phyloP scores from a whole-genome alignment of 495 filamentous ascomycete species.

The Haplographium delicatum region DNA sequence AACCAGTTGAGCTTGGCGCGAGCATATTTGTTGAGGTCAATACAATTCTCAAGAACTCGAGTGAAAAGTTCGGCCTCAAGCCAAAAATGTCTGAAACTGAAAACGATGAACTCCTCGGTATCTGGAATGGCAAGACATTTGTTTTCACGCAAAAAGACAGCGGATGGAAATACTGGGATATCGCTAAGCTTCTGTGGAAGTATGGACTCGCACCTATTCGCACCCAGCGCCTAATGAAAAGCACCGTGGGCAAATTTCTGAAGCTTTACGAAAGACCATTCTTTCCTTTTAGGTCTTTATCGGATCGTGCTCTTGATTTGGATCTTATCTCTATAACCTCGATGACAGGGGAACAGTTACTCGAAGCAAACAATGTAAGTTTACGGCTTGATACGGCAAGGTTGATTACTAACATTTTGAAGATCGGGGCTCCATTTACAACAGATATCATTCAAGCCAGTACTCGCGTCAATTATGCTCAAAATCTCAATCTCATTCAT shows the following conservation, averaged over 20 bases:
- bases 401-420: neutral
- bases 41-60: slow-evolving; percentile 69
- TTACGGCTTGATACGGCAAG: neutral
- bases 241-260: slow-evolving; percentile 66
- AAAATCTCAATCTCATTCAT: slow-evolving; percentile 80
- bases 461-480: slow-evolving; percentile 93
- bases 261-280: slow-evolving; percentile 73
- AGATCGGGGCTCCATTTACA: slow-evolving; percentile 61
- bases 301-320: slow-evolving; percentile 55
- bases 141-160: slow-evolving; percentile 58
- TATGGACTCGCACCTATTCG: slow-evolving; percentile 77
- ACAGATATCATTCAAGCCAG: slow-evolving; percentile 87
- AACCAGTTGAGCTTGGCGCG: slow-evolving; percentile 82
- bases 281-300: slow-evolving; percentile 80
- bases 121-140: slow-evolving; percentile 80
- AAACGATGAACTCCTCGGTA: slow-evolving; percentile 51
- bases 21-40: slow-evolving; percentile 91
- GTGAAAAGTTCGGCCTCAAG: slow-evolving; percentile 64
- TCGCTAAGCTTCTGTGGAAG: slow-evolving; percentile 72
- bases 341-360: slow-evolving; percentile 63
- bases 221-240: slow-evolving; percentile 68
- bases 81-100: slow-evolving; percentile 28
- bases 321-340: slow-evolving; percentile 61
- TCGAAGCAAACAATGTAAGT: slow-evolving; percentile 57
- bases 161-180: slow-evolving; percentile 68